Percentiles rank a stretch among this genome's conserved stretches.
phyloP scores from a whole-genome alignment of 805 yeast species.

The Wickerhamiella azyma region DNA sequence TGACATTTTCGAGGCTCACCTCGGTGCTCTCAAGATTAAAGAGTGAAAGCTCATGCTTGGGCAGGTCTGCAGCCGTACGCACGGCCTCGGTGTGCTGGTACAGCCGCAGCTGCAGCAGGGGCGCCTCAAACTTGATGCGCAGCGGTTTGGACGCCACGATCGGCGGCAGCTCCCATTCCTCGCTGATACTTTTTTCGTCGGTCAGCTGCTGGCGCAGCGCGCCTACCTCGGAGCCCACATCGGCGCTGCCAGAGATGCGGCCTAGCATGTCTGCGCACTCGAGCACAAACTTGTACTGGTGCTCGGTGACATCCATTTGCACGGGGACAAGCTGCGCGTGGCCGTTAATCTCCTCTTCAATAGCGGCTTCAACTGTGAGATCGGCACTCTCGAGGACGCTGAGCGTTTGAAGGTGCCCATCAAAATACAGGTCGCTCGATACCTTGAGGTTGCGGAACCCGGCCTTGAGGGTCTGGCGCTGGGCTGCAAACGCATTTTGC shows the following conservation, averaged over 20 bases:
- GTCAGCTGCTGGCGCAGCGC: constrained; percentile 14
- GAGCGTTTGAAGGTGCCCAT: constrained; percentile 29
- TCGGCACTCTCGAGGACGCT: constrained; percentile 31
- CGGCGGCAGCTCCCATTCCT: background rate
- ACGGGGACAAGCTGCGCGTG: constrained; percentile 50
- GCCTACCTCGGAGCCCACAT: constrained; percentile 33
- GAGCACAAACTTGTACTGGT: constrained; percentile 48
- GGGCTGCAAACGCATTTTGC: constrained; percentile 38
- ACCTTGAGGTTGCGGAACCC: constrained; percentile 63
- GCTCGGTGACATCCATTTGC: constrained; percentile 53
- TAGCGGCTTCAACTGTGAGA: constrained; percentile 8
- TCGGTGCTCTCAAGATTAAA: constrained; percentile 49
- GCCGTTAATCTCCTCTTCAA: constrained; percentile 26
- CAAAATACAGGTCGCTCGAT: constrained; percentile 45
- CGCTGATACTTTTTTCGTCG: constrained; percentile 15
- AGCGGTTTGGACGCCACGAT: constrained; percentile 2
- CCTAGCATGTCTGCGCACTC: constrained; percentile 43
- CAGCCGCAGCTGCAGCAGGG: constrained; percentile 35
- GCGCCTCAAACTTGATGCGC: constrained; percentile 15
- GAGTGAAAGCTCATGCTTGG: constrained; percentile 33
- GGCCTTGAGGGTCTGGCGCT: constrained; percentile 40
- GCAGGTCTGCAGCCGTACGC: constrained; percentile 14
- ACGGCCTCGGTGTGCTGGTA: constrained; percentile 38
- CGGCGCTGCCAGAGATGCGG: constrained; percentile 36
- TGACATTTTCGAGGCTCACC: constrained; percentile 37